Base-by-base conservation (phyloP, 192 early-diverging fungal genomes). In the Coemansia sp. region DNA sequence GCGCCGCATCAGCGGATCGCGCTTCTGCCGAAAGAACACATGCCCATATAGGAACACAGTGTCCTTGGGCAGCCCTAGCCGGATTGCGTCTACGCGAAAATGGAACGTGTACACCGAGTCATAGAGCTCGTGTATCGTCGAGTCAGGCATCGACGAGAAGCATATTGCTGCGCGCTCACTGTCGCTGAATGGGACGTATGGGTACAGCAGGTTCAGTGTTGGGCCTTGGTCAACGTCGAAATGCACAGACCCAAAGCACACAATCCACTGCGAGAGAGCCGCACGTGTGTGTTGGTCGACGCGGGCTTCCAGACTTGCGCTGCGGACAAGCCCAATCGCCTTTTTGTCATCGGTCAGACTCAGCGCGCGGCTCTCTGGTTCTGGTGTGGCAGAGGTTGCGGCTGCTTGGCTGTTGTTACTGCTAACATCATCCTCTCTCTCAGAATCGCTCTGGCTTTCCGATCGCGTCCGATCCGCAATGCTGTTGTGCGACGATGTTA, bases 1-100 rank as follows among this genome's bases (percentile, higher is more conserved):
- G 43, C 96, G 88, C 13, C 89, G 81, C 67, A 96, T 91, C 29
- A 85, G 76, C 13, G 87, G 79, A 73, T 98, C 95, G 72, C 88
- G 86, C 73, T 93, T 89, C 73, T 98, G 95, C 25, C 95, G 84
- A 68, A 98, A 98, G 68, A 95, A 96, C 11, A 94, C 95, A 82
- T 96, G 94, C 33, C 92, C 94, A 76, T 98, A 71, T 43, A 81
- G 67, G 20, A 81, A 81, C 22, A 81, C 57, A 34, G 42, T 62
- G 57, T 75, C 78, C 62, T 73, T 79, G 50, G 76, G 61, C 63
- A 77, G 65, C 23, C 76, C 65, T 17, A 78, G 81, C 10, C 76
- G 76, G 45, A 75, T 62, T 11, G 85, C 69, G 45, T 80, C 85
- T 6, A 88, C 86, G 59, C 88, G 86, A 48, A 89, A 82, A 53